These are phyloP conservation scores for Botrytis galanthina DNA, from an alignment of 2,329 filamentous ascomycete genomes.

Conservation along the genomic window DNA sequence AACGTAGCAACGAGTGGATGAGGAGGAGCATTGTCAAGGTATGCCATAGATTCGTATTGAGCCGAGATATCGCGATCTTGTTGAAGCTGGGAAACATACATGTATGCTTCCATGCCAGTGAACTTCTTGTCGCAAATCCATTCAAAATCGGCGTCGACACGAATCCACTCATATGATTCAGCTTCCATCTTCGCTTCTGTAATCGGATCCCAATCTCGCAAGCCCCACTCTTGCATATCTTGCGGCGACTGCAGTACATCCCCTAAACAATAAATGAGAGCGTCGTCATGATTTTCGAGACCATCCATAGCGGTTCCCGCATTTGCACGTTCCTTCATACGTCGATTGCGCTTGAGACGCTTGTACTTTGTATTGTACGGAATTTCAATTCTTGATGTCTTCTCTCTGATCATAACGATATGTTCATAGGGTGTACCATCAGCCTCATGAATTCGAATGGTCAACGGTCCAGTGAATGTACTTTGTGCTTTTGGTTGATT, in stretches of 20 bases:
- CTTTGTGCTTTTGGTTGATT: conserved; percentile 67
- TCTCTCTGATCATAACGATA: conserved; percentile 91
- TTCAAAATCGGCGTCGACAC: conserved; percentile 96
- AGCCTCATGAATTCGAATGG: conserved; percentile 94
- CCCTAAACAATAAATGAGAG: conserved; percentile 85
- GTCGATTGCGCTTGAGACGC: conserved; percentile 81
- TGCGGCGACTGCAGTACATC: conserved; percentile 83
- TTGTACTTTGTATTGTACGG: conserved; percentile 99
- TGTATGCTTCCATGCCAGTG: conserved; percentile 83
- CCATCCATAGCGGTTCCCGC: conserved; percentile 62
- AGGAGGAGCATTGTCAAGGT: conserved; percentile 62
- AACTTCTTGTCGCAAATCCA: conserved; percentile 87
- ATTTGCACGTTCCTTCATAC: conserved; percentile 74
- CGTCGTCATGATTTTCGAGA: conserved; percentile 70
- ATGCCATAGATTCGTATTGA: conserved; percentile 74
- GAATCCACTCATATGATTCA: conserved; percentile 98
- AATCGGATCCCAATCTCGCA: conserved; percentile 86
- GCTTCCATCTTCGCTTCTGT: conserved; percentile 90
- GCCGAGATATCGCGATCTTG: conserved; percentile 96
- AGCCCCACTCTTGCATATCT: conserved; percentile 77
- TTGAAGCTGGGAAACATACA: conserved; percentile 96
- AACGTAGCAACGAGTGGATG: conserved; percentile 87
- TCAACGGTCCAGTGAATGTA: conserved; percentile 96
- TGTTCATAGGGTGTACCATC: conserved; percentile 98
- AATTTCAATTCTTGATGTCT: conserved; percentile 82